Base-by-base conservation (phyloP, 345 rosid species). In the Bruguiera gymnorhiza region DNA sequence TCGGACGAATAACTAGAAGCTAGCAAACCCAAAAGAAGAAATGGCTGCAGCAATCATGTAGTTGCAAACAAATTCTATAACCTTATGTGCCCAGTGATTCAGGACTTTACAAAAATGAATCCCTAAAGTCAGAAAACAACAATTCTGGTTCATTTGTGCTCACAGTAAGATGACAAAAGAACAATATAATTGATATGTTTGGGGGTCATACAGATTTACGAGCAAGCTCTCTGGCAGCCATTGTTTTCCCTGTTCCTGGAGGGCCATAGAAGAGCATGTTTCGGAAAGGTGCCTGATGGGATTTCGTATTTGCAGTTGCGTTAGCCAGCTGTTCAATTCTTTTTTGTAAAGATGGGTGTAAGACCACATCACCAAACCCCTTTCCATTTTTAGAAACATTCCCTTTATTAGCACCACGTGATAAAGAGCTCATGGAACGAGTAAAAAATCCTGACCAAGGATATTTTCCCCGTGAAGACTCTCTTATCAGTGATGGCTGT, bases 201-300 rank as follows among this genome's bases (percentile, higher is more conserved):
- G 68, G 75, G 68, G 59, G 8, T 65, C 91, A 78, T 92, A 94
- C 97, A 74, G 99, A 95, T 92, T 83, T 88, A 51, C 76, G 79
- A 69, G 97, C 97, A 58, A 92, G 81, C 78, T 95, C 97, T 79
- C 97, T 85, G 53, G 99, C 99, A 75, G 97, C 99, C 97, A 95
- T 92, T 36, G 99, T 92, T 81, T 95, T 95, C 70, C 99, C 99
- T 30, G 99, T 95, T 76, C 99, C 99, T 60, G 99, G 99, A 61
- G 99, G 99, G 46, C 99, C 99, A 60, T 92, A 90, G 78, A 95
- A 92, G 65, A 95, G 92, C 92, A 95, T 87, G 76, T 95, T 95
- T 63, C 97, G 84, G 68, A 88, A 95, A 15, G 99, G 99, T 39
- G 99, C 97, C 69, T 90, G 86, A 78, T 95, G 99, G 27, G 93